Base-by-base conservation (phyloP, 1,284 basidiomycete genomes). In the Schizophyllum commune region DNA sequence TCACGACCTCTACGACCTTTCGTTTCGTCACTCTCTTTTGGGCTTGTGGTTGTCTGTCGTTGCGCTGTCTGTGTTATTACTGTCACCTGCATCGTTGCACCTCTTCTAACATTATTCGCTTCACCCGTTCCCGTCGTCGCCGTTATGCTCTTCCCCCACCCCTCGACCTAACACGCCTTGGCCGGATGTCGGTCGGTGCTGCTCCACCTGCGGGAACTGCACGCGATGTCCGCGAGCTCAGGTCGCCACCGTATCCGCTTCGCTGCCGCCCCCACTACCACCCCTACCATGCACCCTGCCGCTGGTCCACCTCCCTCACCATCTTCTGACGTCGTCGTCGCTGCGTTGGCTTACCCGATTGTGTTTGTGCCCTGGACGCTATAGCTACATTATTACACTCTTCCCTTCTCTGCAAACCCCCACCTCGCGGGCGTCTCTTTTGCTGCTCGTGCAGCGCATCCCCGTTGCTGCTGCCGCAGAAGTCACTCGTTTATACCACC, bases 381-480 rank as follows among this genome's bases (percentile, higher is more conserved):
- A 47, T 17, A 47, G 39, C 39, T 47, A 47, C 39, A 47, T 62
- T 58, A 56, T 33, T 62, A 59, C 15, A 57, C 58, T 63, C 57
- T 52, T 60, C 61, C 56, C 19, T 53, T 57, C 59, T 57, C 55
- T 34, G 47, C 32, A 39, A 56, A 54, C 57, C 58, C 52, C 60
- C 60, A 54, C 58, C 59, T 62, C 62, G 60, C 62, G 61, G 65
- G 65, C 62, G 61, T 59, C 61, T 57, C 61, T 60, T 59, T 57
- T 60, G 66, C 69, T 68, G 69, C 70, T 68, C 69, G 68, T 72
- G 69, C 69, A 47, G 39, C 39, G 39, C 39, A 47, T 27, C 39
- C 39, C 39, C 39, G 39, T 47, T 47, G 39, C 39, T 47, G 39
- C 39, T 47, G 39, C 39, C 39, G 39, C 39, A 47, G 39, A 47